Evolutionary conservation across 805 yeast genomes (phyloP).

Genomic region (Kuraishia ogatae): DNA sequence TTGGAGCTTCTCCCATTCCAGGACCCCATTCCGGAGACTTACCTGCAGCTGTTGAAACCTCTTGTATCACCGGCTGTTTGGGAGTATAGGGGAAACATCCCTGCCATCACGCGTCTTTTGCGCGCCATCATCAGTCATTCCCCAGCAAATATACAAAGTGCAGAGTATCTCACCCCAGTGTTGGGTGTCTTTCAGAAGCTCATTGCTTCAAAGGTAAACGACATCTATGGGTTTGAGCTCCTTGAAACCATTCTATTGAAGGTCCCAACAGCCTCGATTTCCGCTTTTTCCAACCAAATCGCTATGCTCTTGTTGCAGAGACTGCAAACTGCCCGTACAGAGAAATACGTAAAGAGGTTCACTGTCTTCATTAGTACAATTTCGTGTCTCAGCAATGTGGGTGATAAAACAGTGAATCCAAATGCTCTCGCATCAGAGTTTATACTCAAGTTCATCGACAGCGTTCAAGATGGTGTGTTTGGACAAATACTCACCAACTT

Average conservation of each 20-base stretch:
- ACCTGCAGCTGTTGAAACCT: constrained; percentile 65
- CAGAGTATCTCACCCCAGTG: constrained; percentile 55
- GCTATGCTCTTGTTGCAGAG: constrained; percentile 73
- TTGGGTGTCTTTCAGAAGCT: constrained; percentile 95
- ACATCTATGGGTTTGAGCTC: constrained; percentile 76
- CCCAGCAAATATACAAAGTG: constrained; percentile 27
- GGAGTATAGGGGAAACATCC: constrained; percentile 90
- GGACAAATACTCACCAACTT: constrained; percentile 39
- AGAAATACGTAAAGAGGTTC: constrained; percentile 66
- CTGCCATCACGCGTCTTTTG: constrained; percentile 80
- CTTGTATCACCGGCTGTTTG: constrained; percentile 84
- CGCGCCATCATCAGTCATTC: constrained; percentile 53
- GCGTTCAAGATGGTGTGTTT: constrained; percentile 57
- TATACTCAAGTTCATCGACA: constrained; percentile 56
- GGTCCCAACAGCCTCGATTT: constrained; percentile 41
- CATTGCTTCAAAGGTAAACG: constrained; percentile 77
- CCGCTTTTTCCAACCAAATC: constrained; percentile 57
- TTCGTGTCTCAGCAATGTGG: constrained; percentile 16
- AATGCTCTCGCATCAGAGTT: constrained; percentile 28
- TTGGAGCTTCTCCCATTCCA: constrained; percentile 50
- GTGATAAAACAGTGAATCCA: constrained; percentile 12
- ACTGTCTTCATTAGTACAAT: constrained; percentile 46
- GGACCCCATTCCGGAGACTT: constrained; percentile 52
- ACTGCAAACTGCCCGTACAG: constrained; percentile 74
- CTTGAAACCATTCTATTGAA: constrained; percentile 57